Percentiles rank a stretch among this genome's conserved stretches.
These are phyloP conservation scores for Candida nonsorbophila DNA, from an alignment of 805 yeast species.

Conservation along the genomic window DNA sequence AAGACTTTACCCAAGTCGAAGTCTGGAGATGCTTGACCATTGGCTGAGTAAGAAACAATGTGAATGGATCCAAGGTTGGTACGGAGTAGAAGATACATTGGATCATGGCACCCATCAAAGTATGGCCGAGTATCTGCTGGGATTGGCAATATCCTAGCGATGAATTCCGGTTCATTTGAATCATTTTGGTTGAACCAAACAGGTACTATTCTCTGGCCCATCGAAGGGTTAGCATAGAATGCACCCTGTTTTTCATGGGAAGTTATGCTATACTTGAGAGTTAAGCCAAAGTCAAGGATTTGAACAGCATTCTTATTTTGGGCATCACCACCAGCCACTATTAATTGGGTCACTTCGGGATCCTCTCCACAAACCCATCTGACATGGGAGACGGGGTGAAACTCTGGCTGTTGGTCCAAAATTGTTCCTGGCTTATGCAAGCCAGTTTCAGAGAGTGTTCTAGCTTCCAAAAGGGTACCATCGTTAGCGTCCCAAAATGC, in stretches of 20 bases:
- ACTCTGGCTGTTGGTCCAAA: constrained; percentile 6
- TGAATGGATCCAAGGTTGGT: constrained; percentile 63
- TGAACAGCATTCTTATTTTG: constrained; percentile 25
- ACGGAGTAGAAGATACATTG: constrained; percentile 54
- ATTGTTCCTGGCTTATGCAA: constrained; percentile 50
- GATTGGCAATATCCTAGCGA: constrained; percentile 25
- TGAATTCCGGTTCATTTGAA: constrained; percentile 16
- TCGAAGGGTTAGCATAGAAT: constrained; percentile 63
- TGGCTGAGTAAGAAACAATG: constrained; percentile 48
- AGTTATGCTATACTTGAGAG: constrained; percentile 74
- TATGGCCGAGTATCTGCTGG: constrained; percentile 53
- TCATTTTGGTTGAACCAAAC: constrained; percentile 17
- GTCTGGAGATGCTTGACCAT: constrained; percentile 12
- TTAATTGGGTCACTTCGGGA: constrained; percentile 72
- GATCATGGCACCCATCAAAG: constrained; percentile 77
- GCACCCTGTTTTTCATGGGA: constrained; percentile 79
- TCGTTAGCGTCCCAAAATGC: constrained; percentile 91
- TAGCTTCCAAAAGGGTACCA: constrained; percentile 69
- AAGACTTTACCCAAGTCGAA: constrained; percentile 23
- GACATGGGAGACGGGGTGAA: constrained; percentile 46
- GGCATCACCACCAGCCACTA: constrained; percentile 66
- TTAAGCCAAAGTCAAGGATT: constrained; percentile 70
- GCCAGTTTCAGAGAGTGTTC: constrained; percentile 61
- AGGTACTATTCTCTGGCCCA: constrained; percentile 24
- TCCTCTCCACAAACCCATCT: constrained; percentile 78